These are phyloP conservation scores for Heritiera fomes DNA, from an alignment of 345 rosid genomes.

Conservation along the genomic window DNA sequence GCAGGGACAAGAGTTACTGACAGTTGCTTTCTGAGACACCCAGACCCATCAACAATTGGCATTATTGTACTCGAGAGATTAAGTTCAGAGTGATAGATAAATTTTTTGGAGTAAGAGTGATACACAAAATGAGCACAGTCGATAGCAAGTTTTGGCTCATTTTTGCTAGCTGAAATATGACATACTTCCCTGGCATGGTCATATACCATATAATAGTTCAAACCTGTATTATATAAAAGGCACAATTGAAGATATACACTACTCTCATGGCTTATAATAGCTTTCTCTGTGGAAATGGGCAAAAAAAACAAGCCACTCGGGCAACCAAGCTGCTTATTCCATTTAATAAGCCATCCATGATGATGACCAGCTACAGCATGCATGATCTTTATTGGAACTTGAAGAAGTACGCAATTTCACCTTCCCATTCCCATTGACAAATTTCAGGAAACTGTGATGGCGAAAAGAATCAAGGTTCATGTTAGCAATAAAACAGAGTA, in stretches of 20 bases:
- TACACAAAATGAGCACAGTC: not conserved
- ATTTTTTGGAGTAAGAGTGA: not conserved
- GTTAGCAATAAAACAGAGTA: not conserved
- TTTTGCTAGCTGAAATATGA: not conserved
- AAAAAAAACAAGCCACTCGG: not conserved
- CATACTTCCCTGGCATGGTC: not conserved
- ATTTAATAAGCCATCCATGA: slow-evolving; percentile 7
- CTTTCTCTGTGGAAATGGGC: not conserved
- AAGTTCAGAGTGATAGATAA: not conserved
- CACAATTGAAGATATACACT: not conserved
- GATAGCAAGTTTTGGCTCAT: not conserved
- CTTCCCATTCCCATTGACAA: not conserved
- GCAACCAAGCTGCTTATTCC: not conserved
- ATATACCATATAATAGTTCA: not conserved
- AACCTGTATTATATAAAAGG: not conserved
- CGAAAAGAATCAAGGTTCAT: not conserved
- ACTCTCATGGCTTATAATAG: not conserved
- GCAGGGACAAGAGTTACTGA: not conserved
- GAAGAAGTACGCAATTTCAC: not conserved
- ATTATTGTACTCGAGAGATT: not conserved
- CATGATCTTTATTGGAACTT: not conserved
- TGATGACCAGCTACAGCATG: not conserved
- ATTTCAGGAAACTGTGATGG: not conserved
- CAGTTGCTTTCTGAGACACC: not conserved
- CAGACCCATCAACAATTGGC: slow-evolving; percentile 5